phyloP scores from a whole-genome alignment of 192 early-diverging fungal species.

The Gigaspora rosea region DNA sequence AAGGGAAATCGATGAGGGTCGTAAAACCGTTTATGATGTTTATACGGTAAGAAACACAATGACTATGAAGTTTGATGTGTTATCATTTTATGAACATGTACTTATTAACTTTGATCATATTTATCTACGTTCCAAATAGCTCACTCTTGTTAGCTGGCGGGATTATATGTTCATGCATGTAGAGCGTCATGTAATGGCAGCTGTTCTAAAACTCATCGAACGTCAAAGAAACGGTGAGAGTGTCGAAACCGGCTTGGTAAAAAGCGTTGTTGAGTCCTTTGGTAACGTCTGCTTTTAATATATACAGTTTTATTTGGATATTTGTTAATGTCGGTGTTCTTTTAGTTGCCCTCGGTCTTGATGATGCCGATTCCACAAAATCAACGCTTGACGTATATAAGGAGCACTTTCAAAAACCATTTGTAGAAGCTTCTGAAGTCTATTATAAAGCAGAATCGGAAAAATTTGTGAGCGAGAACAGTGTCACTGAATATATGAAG shows the following conservation, averaged over 20 bases:
- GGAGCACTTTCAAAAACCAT: slow-evolving; percentile 83
- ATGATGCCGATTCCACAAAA: slow-evolving; percentile 76
- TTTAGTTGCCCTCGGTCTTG: slow-evolving; percentile 77
- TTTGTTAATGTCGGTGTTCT: slow-evolving; percentile 25
- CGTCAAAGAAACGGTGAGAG: slow-evolving; percentile 87
- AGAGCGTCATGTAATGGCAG: slow-evolving; percentile 68
- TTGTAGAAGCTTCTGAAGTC: slow-evolving; percentile 74
- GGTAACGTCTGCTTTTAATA: slow-evolving; percentile 53
- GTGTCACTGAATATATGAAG: slow-evolving; percentile 94
- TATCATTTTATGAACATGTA: background rate
- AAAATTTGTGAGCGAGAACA: slow-evolving; percentile 87
- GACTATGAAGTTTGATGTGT: background rate
- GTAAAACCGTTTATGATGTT: slow-evolving; percentile 86
- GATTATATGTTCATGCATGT: slow-evolving; percentile 73
- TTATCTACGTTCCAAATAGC: slow-evolving; percentile 41
- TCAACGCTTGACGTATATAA: slow-evolving; percentile 88
- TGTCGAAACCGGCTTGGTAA: slow-evolving; percentile 82
- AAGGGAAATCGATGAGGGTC: slow-evolving; percentile 92
- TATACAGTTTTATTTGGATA: background rate
- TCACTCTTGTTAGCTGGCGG: slow-evolving; percentile 85
- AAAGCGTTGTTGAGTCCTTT: slow-evolving; percentile 89
- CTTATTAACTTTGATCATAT: slow-evolving; percentile 10
- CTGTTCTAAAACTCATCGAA: slow-evolving; percentile 80
- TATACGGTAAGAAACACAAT: slow-evolving; percentile 78
- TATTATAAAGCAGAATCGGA: slow-evolving; percentile 92